Evolutionary conservation across 768 basidiomycete species (phyloP), one percentile per base, ranked within the genome.

Genomic region (Rhizopogon sp.): DNA sequence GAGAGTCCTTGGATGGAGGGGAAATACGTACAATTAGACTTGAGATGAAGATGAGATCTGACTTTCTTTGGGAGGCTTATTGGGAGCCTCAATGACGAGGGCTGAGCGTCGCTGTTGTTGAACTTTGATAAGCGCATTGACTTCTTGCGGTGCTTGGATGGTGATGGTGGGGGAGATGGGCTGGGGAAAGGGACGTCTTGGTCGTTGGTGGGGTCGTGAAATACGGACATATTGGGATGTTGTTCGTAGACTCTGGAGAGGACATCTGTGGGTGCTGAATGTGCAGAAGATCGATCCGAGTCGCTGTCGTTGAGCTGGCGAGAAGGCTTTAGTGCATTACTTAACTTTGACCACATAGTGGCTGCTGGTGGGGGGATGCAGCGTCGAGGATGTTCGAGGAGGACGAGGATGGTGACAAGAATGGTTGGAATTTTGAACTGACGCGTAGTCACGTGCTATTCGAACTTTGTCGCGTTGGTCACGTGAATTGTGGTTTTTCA

Each of bases 301-400:
- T 66, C 68, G 7, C 56, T 52, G 17, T 65, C 61, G 29, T 53
- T 52, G 42, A 57, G 64, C 10, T 69, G 65, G 53, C 72, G 71
- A 54, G 35, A 37, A 37, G 68, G 66, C 64, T 79, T 85, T 58
- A 86, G 74, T 51, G 76, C 80, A 61, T 73, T 77, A 64, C 77
- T 81, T 41, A 85, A 63, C 67, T 80, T 86, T 5, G 84, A 78
- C 83, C 84, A 86, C 83, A 85, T 85, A 0, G 20, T 28, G 13
- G 17, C 13, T 22, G 41, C 37, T 1, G 33, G 35, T 41, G 43
- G 35, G 14, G 14, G 39, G 43, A 16, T 4, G 25, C 5, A 37
- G 35, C n/a, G 56, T 39, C n/a, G 43, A 28, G 55, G 33, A 20
- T 35, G 28, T 22, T 22, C 43, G 56, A 53, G 39, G 33, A n/a